Percentiles rank a stretch among this genome's conserved stretches.
phyloP scores from a whole-genome alignment of 345 rosid species.

The Geranium rotundifolium region DNA sequence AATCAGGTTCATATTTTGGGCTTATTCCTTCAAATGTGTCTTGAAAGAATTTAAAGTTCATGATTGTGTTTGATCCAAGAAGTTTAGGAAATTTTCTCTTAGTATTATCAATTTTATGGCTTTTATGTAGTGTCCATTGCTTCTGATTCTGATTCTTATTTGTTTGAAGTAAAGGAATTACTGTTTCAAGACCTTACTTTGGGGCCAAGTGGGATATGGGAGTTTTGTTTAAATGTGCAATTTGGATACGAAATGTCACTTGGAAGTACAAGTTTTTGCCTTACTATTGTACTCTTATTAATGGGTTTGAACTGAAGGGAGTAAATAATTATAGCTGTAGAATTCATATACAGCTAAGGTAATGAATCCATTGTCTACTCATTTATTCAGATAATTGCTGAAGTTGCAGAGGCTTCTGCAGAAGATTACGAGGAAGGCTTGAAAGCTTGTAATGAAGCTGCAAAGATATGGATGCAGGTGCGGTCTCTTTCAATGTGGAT shows the following conservation, averaged over 20 bases:
- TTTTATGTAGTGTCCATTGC: too few species aligned
- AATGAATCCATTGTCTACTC: background rate
- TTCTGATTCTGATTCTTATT: too few species aligned
- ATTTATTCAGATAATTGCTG: conserved; percentile 51
- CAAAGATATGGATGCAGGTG: conserved; percentile 84
- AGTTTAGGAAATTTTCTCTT: too few species aligned
- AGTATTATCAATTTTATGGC: too few species aligned
- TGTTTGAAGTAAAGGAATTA: too few species aligned
- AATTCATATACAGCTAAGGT: background rate
- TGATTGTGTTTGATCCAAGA: background rate
- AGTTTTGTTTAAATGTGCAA: too few species aligned
- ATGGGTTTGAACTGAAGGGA: background rate
- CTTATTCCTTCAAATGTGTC: background rate
- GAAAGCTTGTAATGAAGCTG: conserved; percentile 77
- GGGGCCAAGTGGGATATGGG: too few species aligned
- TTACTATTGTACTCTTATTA: too few species aligned
- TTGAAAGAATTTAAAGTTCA: background rate
- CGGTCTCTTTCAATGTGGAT: background rate
- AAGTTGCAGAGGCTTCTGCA: conserved; percentile 65
- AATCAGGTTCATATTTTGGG: conserved; percentile 46
- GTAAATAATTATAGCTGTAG: background rate
- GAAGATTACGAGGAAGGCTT: conserved; percentile 78
- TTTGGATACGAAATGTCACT: too few species aligned
- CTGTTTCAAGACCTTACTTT: too few species aligned
- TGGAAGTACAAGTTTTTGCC: too few species aligned